Base-by-base conservation (phyloP, 1,284 basidiomycete species). In the Moesziomyces sp. region DNA sequence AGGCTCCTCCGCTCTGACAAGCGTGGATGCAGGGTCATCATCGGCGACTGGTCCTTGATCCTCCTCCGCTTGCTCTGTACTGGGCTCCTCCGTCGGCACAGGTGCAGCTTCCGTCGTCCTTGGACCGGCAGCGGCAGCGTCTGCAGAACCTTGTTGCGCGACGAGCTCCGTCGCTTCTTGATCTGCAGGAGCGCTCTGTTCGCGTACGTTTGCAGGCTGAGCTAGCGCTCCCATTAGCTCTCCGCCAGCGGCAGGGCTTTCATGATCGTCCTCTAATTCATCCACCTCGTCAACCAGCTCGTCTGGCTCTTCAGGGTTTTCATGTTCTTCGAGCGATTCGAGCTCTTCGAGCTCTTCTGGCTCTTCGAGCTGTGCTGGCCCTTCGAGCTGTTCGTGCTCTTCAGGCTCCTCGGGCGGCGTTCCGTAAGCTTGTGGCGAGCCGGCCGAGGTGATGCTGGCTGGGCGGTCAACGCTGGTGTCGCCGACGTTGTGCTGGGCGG, bases 391-490 rank as follows among this genome's bases (percentile, higher is more conserved):
- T 3, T 58, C 30, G 18, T 2, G 35, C 43, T 40, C 48, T 18
- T 26, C 38, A 6, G 13, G 44, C 19, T 52, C 35, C 28, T 69
- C 56, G 2, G 56, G 66, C 18, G 60, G 66, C 19, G 60, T 63
- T 3, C 56, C 56, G 11, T 55, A 69, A 2, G 52, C 60, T 69
- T 63, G 60, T 9, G 52, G 56, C 14, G 66, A 69, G 11, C 46
- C 38, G 18, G 35, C 45, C 9, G 66, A 63, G 23, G 52, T 56
- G 38, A 44, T 21, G 13, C 38, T 42, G 21, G 57, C 43, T 0
- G n/a, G 46, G 19, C 16, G 43, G 35, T 34, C 45, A 16, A 23
- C 42, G 10, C 46, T 34, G 19, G 16, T 43, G 5, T 13, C 9
- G 35, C 40, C 43, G 23, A 6, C 16, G 3, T 44, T 30, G 30